A percentile compares a stretch with the other conserved stretches of the same genome.
phyloP scores from a whole-genome alignment of 495 filamentous ascomycete species.

The Penicillium ucsense region DNA sequence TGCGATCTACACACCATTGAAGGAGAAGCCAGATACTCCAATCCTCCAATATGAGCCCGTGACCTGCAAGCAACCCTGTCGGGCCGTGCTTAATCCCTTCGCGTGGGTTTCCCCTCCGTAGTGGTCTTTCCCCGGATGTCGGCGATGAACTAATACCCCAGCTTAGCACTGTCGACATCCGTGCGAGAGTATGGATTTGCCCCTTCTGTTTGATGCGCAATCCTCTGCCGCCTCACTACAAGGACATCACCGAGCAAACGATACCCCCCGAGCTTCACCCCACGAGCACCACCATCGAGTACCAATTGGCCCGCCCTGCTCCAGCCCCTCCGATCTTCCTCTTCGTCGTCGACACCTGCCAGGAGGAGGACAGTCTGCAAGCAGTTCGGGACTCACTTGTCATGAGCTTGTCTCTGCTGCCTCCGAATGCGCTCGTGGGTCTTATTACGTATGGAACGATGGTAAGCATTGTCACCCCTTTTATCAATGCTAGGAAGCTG shows the following conservation, averaged over 20 bases:
- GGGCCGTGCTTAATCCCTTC: conserved; percentile 94
- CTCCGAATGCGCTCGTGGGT: conserved; percentile 87
- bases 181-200: conserved; percentile 94
- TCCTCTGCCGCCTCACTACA: conserved; percentile 91
- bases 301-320: conserved; percentile 83
- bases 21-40: conserved; percentile 85
- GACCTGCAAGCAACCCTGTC: conserved; percentile 91
- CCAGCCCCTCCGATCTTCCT: conserved; percentile 94
- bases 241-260: conserved; percentile 90
- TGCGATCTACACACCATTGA: conserved; percentile 91
- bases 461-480: conserved; percentile 40
- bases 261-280: conserved; percentile 95
- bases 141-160: conserved; percentile 12
- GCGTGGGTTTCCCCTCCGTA: conserved; percentile 48
- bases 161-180: conserved; percentile 82
- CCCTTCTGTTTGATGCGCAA: conserved; percentile 97
- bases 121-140: neutral
- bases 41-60: conserved; percentile 94
- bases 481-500: neutral
- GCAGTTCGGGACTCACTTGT: conserved; percentile 93
- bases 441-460: conserved; percentile 95
- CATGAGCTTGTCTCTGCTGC: conserved; percentile 91
- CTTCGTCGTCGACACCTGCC: conserved; percentile 97
- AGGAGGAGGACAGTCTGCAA: conserved; percentile 94
- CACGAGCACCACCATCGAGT: conserved; percentile 93